Evolutionary conservation across 768 basidiomycete species (phyloP).

Genomic region (Glaciozyma martinii): DNA sequence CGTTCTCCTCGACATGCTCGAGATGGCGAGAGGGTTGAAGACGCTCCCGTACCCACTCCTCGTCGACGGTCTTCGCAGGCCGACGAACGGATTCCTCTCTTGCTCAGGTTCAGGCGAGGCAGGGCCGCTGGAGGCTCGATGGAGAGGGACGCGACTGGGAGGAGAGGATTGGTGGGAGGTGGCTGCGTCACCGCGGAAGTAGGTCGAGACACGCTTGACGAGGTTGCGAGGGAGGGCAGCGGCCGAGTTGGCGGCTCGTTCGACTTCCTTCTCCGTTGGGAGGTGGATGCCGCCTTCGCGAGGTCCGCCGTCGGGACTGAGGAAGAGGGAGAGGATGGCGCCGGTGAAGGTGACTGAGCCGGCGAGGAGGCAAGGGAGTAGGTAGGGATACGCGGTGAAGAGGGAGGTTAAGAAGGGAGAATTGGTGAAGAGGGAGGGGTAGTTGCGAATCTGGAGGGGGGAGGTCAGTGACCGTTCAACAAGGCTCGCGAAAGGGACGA

Average conservation of each 20-base stretch:
- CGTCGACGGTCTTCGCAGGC: not conserved
- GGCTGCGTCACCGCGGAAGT: not conserved
- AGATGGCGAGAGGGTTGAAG: not conserved
- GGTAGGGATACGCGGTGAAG: conserved; percentile 76
- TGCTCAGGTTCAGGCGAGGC: not conserved
- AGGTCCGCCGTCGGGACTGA: conserved; percentile 83
- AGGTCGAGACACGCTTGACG: not conserved
- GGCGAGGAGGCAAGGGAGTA: conserved; percentile 75
- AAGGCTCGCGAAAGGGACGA: not conserved
- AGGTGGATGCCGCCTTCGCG: conserved; percentile 76
- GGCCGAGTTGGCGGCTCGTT: conserved; percentile 31
- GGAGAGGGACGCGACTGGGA: not conserved
- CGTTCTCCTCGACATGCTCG: not conserved
- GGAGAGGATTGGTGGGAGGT: not conserved
- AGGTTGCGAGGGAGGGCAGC: not conserved
- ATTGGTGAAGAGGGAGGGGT: conserved; percentile 62
- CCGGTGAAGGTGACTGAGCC: conserved; percentile 67
- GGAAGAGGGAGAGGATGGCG: conserved; percentile 77
- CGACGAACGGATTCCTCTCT: not conserved
- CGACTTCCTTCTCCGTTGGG: conserved; percentile 58
- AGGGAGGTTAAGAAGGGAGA: conserved; percentile 37
- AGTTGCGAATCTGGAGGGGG: conserved; percentile 48
- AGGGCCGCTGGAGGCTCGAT: not conserved
- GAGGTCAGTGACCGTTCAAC: not conserved
- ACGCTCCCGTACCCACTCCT: not conserved